phyloP scores from a whole-genome alignment of 2,329 filamentous ascomycete genomes.

The Pseudogymnoascus sp. region DNA sequence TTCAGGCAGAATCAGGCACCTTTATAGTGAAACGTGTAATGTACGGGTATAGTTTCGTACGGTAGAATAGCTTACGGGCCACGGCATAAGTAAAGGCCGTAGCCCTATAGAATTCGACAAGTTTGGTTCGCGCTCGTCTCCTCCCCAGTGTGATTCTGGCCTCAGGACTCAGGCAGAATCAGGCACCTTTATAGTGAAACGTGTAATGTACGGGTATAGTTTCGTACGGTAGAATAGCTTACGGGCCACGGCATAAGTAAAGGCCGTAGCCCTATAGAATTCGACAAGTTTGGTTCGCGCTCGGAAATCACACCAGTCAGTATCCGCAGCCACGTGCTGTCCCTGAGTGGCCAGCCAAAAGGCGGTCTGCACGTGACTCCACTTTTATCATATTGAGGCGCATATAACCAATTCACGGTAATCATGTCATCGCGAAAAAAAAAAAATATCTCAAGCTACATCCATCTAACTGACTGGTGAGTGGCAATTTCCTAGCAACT shows the following conservation, averaged over 20 bases:
- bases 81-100: no score
- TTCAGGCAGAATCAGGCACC: no score
- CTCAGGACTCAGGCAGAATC: no score
- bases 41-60: no score
- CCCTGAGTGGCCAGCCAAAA: not conserved
- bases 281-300: not conserved
- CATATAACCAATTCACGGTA: not conserved
- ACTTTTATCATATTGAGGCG: slow-evolving; percentile 4
- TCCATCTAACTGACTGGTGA: not conserved
- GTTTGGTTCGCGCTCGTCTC: not conserved
- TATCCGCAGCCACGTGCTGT: slow-evolving; percentile 7
- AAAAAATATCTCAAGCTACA: not conserved
- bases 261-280: no score
- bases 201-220: no score
- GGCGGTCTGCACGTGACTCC: slow-evolving; percentile 7
- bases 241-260: no score
- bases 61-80: no score
- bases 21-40: no score
- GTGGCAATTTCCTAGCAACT: not conserved
- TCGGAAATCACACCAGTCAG: not conserved
- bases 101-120: not conserved
- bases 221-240: no score
- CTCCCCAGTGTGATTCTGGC: no score
- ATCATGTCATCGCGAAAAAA: not conserved
- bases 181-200: no score